Percentiles rank a stretch among this genome's conserved stretches.
Conservation (phyloP, 345 rosid species). For the Syzygium oleosum region DNA sequence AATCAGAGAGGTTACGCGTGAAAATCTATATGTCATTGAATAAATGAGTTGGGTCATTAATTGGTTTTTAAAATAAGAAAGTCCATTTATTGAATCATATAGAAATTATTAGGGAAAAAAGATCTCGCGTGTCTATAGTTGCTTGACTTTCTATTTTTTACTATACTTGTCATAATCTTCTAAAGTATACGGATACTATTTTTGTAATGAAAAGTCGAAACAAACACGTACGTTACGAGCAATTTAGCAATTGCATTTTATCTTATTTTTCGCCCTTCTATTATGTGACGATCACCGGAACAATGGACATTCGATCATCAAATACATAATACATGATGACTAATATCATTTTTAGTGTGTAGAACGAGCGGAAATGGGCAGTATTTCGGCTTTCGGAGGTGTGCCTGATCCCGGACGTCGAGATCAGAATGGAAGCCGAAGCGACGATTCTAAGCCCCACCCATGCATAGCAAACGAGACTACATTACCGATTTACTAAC, state of each 20-base stretch:
- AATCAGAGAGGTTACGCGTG: background rate
- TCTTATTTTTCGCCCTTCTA: background rate
- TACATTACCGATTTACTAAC: background rate
- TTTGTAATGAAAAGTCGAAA: too few relatives aligned
- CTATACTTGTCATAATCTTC: too few relatives aligned
- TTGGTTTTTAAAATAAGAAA: too few relatives aligned
- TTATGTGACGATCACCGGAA: background rate
- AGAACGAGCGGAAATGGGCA: rapidly evolving
- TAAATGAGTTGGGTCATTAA: background rate
- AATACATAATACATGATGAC: background rate
- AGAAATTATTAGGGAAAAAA: too few relatives aligned
- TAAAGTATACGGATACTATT: too few relatives aligned
- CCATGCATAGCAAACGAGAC: background rate
- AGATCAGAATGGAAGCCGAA: background rate
- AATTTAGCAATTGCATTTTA: too few relatives aligned
- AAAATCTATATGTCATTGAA: background rate
- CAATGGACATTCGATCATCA: background rate
- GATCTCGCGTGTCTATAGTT: too few relatives aligned
- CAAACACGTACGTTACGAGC: too few relatives aligned
- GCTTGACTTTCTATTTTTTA: too few relatives aligned
- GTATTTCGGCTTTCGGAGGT: background rate
- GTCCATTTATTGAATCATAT: too few relatives aligned
- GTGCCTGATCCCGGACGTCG: rapidly evolving
- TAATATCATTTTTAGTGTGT: background rate
- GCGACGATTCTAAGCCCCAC: background rate